Conservation (phyloP, 805 yeast species). For the Torulaspora quercuum region DNA sequence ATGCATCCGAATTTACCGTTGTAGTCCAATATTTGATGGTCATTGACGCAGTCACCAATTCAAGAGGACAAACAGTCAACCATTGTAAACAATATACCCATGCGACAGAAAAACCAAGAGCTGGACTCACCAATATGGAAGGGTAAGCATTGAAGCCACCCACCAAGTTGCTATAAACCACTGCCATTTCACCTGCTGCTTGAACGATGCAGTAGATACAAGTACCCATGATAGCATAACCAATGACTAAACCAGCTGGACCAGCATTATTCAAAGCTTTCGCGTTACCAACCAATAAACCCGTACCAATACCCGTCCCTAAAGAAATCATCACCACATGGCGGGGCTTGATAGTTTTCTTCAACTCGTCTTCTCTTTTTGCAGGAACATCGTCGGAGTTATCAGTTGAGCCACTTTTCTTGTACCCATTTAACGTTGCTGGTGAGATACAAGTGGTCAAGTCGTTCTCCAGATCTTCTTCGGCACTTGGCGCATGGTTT, state of each 20-base stretch:
- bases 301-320: slow-evolving; percentile 75
- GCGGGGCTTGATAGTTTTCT: slow-evolving; percentile 40
- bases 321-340: slow-evolving; percentile 73
- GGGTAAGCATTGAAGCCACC: slow-evolving; percentile 62
- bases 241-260: slow-evolving; percentile 58
- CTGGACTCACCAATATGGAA: slow-evolving; percentile 60
- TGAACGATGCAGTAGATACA: slow-evolving; percentile 58
- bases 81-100: slow-evolving; percentile 68
- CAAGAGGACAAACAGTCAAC: slow-evolving; percentile 63
- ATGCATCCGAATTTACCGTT: slow-evolving; percentile 50
- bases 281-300: slow-evolving; percentile 69
- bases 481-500: slow-evolving; percentile 25
- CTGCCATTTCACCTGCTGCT: slow-evolving; percentile 69
- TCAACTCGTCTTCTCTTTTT: slow-evolving; percentile 35
- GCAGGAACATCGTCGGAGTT: slow-evolving; percentile 4
- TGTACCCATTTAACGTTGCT: slow-evolving; percentile 12
- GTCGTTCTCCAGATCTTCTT: slow-evolving; percentile 39
- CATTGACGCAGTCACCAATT: slow-evolving; percentile 60
- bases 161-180: slow-evolving; percentile 55
- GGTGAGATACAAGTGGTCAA: slow-evolving; percentile 17
- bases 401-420: slow-evolving; percentile 7
- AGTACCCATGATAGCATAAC: slow-evolving; percentile 57
- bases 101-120: slow-evolving; percentile 68
- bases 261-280: slow-evolving; percentile 56
- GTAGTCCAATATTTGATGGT: slow-evolving; percentile 53